Evolutionary conservation across 2,329 filamentous ascomycete genomes (phyloP), one percentile per base, ranked within the genome.

Genomic region (Colletotrichum ledebouriae): DNA sequence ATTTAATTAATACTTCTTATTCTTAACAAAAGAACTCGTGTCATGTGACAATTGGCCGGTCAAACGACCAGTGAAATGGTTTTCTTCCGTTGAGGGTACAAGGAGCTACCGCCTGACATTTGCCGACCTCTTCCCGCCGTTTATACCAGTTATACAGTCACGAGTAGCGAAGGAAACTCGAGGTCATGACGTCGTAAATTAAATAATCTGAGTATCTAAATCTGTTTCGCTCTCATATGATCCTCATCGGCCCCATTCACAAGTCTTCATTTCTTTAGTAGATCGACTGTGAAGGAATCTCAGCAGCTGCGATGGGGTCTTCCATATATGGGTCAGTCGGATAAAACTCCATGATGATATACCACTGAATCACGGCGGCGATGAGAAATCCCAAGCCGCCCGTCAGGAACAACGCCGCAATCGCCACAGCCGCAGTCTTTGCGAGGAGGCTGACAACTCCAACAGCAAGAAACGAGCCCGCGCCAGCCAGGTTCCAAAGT

Each of bases 321-420:
- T 60, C 56, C 22, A 22, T 9, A 10, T 69, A 69, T 3, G 66
- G 66, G 22, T 69, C 56, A 34, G 41, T 41, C 12, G 66, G 66
- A 25, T 69, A 69, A 2, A 42, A 69, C 25, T 69, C 66, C 66
- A 69, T 69, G 6, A 69, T 65, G 6, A 69, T 69, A 62, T 69
- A 69, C 66, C 55, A 66, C 62, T 69, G 66, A 5, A 69, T 66
- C 25, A 69, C 1, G 7, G 61, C 63, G 17, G 66, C 66, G 10
- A 66, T 25, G 12, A 69, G 7, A 33, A 69, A 69, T 0, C 66
- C 66, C 4, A 69, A 17, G 3, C 66, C 66, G 20, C 55, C 63
- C 0, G 63, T 69, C 55, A 69, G 4, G 15, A 60, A 55, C 6
- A 69, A 33, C 44, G 61, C 52, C 15, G 61, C 55, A 13, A 66